Base-by-base conservation (phyloP, 805 yeast genomes). In the Pichia insulana region DNA sequence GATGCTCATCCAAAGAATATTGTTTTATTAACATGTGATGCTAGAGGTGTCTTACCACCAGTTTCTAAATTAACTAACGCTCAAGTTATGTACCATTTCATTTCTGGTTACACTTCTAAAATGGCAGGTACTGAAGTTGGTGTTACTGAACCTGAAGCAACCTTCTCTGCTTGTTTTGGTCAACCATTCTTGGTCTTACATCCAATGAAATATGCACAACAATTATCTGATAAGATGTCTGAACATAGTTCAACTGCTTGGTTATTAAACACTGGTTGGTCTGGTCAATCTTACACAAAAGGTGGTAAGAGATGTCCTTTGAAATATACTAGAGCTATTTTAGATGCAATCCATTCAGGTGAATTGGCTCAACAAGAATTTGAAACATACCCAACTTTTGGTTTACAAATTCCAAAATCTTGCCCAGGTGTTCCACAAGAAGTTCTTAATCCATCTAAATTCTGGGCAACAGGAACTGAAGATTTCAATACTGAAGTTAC, bases 71-170 rank as follows among this genome's bases (percentile, higher is more conserved):
- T 90, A 64, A 76, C 95, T 33, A 87, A 87, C 61, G 85, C 90
- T 56, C 97, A 90, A 71, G 97, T 90, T 52, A 90, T 92, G 97
- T 90, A 92, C 76, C 97, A 90, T 71, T 90, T 90, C 71, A 90
- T 90, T 56, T 83, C 95, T 50, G 98, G 98, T 59, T 90, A 90
- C 77, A 90, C 98, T 49, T 90, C 97, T 43, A 90, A 92, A 78
- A 90, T 90, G 95, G 96, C 98, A 49, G 97, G 97, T 65, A 90
- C 98, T 41, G 98, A 90, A 70, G 94, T 86, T 65, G 98, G 98
- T 68, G 86, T 90, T 52, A 89, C 97, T 49, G 97, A 90, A 71
- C 97, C 98, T 49, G 88, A 85, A 67, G 96, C 97, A 44, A 87
- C 96, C 16, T 90, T 90, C 78, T 85, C 96, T 48, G 96, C 98